Base-by-base conservation (phyloP, 129 eudicot genomes). In the Oenanthe sinensis region DNA sequence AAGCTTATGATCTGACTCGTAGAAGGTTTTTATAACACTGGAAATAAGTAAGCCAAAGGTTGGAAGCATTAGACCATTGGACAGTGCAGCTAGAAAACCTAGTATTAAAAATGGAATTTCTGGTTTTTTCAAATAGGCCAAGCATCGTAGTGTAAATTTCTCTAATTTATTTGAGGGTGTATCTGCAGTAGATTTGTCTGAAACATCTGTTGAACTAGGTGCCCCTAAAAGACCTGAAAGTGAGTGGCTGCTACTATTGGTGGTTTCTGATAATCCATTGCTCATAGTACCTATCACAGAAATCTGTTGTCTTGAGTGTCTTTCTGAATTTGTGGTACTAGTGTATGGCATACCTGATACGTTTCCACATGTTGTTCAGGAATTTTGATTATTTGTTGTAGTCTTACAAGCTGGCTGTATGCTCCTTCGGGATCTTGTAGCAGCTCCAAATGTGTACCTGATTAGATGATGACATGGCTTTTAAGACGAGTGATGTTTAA, bases 71-170 rank as follows among this genome's bases (percentile, higher is more conserved):
- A 76, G 50, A 37, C 88, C 90, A 77, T 82, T 84, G 16, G 77
- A 67, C 16, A 79, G 3, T 17, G 88, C 90, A 46, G 85, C 84
- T 67, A 85, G 8, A 19, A 76, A 63, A n/a, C 90, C 90, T 36
- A 80, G 12, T 11, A 78, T 7, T 33, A 87, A 37, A 44, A 71
- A 62, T 8, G 81, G 85, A 20, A 80, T 79, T 70, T 87, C 90
- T 0, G 90, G 88, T 73, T 87, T 84, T 76, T 87, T 85, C 16
- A 87, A 75, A 47, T 40, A 55, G 63, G 88, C 90, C 75, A 87
- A 71, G 28, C 90, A 85, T 9, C 65, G 39, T 26, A 83, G 72
- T 11, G 82, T 62, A 33, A 74, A 75, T 20, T 79, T 71, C 30
- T 30, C 49, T 17, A 16, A 17, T 49, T 28, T 46, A 10, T 30